Conservation (phyloP, 2,329 filamentous ascomycete species). For the Aspergillus calidoustus region DNA sequence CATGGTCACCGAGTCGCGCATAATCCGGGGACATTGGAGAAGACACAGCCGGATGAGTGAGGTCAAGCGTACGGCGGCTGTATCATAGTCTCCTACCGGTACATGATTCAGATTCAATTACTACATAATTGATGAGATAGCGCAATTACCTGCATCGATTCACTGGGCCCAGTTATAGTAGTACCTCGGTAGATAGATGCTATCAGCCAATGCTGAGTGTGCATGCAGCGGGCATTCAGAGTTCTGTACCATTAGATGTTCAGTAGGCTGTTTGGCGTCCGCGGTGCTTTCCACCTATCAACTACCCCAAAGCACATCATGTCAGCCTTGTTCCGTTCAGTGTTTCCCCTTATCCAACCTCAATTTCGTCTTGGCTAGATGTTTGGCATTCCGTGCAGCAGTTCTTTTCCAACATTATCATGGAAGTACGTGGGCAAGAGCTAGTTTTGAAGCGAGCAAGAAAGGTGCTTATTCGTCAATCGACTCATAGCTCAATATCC, state of each 20-base stretch:
- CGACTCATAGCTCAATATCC: no score
- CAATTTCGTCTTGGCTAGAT: no score
- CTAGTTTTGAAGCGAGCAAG: no score
- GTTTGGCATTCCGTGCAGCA: no score
- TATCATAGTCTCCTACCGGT: neutral
- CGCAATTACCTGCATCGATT: neutral
- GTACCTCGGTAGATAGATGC: neutral
- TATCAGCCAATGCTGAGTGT: neutral
- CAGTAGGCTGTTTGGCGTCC: neutral
- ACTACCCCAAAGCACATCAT: neutral
- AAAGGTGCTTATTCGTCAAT: no score
- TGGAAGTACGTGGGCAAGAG: no score
- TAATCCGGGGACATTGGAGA: conserved; percentile 30
- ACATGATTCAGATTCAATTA: conserved; percentile 45
- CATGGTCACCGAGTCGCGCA: conserved; percentile 34
- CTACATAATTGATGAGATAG: neutral
- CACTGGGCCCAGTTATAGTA: neutral
- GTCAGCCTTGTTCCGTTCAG: neutral
- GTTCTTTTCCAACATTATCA: no score
- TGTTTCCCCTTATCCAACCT: no score
- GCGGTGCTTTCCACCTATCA: neutral
- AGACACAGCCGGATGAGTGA: conserved; percentile 16
- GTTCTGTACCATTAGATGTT: neutral
- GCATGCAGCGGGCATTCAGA: neutral
- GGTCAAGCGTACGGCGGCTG: neutral